Conservation (phyloP, 176 grass and related monocot genomes). For the Rhynchospora pubera region DNA sequence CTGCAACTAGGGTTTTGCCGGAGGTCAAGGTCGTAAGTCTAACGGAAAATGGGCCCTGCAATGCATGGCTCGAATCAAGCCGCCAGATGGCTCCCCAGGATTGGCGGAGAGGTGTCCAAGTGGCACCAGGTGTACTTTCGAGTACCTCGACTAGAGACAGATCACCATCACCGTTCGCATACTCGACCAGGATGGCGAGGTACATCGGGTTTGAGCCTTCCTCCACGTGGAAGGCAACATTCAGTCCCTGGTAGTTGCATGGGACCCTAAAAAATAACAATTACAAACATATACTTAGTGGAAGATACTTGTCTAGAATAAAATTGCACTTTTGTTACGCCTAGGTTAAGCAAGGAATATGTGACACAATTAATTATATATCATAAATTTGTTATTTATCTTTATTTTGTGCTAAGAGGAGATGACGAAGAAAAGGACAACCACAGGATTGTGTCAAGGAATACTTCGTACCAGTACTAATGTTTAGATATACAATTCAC, state of each 20-base stretch:
- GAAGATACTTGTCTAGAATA: neutral
- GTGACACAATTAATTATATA: neutral
- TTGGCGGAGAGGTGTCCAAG: constrained; percentile 61
- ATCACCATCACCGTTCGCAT: constrained; percentile 84
- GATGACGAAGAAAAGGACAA: neutral
- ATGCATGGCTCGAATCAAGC: constrained; percentile 53
- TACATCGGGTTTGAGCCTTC: constrained; percentile 66
- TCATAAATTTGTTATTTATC: neutral
- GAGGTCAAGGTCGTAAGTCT: constrained; percentile 71
- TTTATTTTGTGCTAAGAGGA: neutral
- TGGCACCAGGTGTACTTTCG: constrained; percentile 36
- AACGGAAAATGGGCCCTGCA: constrained; percentile 76
- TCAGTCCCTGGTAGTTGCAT: constrained; percentile 66
- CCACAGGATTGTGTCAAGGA: neutral
- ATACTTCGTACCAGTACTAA: neutral
- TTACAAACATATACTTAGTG: neutral
- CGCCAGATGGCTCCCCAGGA: constrained; percentile 83
- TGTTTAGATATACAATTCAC: neutral
- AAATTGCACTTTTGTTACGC: neutral
- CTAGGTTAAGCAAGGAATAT: constrained; percentile 1
- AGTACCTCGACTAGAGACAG: constrained; percentile 67
- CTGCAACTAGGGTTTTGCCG: constrained; percentile 43
- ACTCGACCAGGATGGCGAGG: constrained; percentile 69
- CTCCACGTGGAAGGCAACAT: constrained; percentile 76
- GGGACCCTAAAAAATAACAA: constrained; percentile 46